phyloP scores from a whole-genome alignment of 352 stramenopile genomes.

The Pythium brassicae region DNA sequence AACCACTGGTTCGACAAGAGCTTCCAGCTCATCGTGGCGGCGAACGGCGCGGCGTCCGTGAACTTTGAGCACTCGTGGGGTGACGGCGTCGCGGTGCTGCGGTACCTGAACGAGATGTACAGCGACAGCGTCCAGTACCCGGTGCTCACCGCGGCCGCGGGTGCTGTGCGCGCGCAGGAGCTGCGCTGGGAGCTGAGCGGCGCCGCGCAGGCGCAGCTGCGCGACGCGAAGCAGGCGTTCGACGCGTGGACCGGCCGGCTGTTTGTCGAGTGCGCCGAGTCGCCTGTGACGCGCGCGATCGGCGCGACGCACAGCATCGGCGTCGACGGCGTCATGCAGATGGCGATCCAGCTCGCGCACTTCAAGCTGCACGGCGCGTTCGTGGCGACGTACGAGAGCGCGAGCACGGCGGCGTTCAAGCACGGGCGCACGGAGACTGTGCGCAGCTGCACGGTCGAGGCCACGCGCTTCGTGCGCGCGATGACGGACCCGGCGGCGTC shows the following conservation, averaged over 20 bases:
- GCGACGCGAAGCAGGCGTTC: conserved; percentile 68
- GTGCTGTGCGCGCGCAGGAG: conserved; percentile 22
- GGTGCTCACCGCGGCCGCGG: conserved; percentile 36
- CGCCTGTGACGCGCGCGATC: conserved; percentile 62
- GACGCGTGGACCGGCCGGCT: conserved; percentile 58
- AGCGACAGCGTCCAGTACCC: conserved; percentile 71
- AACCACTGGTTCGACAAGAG: conserved; percentile 94
- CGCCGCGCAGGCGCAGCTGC: conserved; percentile 55
- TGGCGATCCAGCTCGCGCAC: conserved; percentile 88
- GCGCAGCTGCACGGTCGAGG: conserved; percentile 86
- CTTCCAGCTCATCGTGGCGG: conserved; percentile 85
- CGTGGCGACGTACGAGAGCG: conserved; percentile 85
- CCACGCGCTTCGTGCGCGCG: conserved; percentile 60
- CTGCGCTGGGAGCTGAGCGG: conserved; percentile 60
- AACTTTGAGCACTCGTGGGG: conserved; percentile 92
- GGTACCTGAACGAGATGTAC: conserved; percentile 89
- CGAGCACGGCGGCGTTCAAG: conserved; percentile 89
- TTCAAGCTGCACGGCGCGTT: conserved; percentile 79
- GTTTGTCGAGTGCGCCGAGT: conserved; percentile 70
- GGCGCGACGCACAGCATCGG: conserved; percentile 69
- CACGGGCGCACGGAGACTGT: conserved; percentile 89
- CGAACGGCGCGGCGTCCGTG: conserved; percentile 76
- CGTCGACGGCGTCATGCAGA: conserved; percentile 90
- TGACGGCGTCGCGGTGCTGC: conserved; percentile 84
- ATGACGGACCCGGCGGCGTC: conserved; percentile 62